phyloP scores from a whole-genome alignment of 495 filamentous ascomycete genomes.

The Aspergillus affinis region DNA sequence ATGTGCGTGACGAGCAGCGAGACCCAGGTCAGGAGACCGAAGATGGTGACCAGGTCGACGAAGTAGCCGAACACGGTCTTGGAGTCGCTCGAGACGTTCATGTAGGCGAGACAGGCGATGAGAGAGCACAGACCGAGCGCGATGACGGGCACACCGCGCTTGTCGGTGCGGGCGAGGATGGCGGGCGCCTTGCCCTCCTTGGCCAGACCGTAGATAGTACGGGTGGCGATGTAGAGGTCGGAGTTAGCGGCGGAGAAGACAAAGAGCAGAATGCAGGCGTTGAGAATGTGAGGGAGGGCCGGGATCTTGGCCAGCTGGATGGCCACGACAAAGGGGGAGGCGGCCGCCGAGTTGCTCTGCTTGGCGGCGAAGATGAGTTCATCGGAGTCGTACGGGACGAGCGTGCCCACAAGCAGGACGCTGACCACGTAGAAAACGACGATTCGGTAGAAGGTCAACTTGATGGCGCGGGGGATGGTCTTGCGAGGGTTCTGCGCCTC shows the following conservation, averaged over 20 bases:
- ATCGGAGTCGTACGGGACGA: conserved; percentile 54
- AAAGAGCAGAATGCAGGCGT: conserved; percentile 72
- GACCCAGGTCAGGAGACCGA: conserved; percentile 80
- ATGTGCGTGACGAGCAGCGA: conserved; percentile 83
- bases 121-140: conserved; percentile 61
- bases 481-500: conserved; percentile 76
- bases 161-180: conserved; percentile 69
- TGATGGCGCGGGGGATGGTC: conserved; percentile 74
- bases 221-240: conserved; percentile 72
- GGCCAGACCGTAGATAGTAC: conserved; percentile 77
- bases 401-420: conserved; percentile 52
- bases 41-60: conserved; percentile 78
- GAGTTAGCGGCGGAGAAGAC: conserved; percentile 80
- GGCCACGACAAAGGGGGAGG: conserved; percentile 64
- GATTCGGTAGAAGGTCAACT: conserved; percentile 83
- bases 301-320: conserved; percentile 55
- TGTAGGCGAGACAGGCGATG: conserved; percentile 70
- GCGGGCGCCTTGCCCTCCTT: conserved; percentile 72
- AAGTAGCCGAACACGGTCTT: conserved; percentile 78
- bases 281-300: conserved; percentile 55
- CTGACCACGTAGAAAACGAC: conserved; percentile 71
- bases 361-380: conserved; percentile 56
- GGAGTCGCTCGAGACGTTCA: conserved; percentile 71
- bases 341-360: conserved; percentile 43
- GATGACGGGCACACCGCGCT: conserved; percentile 71